Percentiles rank a stretch among this genome's conserved stretches.
These are phyloP conservation scores for Magnusiomyces sp. DNA, from an alignment of 1,139 yeast genomes.

Conservation along the genomic window DNA sequence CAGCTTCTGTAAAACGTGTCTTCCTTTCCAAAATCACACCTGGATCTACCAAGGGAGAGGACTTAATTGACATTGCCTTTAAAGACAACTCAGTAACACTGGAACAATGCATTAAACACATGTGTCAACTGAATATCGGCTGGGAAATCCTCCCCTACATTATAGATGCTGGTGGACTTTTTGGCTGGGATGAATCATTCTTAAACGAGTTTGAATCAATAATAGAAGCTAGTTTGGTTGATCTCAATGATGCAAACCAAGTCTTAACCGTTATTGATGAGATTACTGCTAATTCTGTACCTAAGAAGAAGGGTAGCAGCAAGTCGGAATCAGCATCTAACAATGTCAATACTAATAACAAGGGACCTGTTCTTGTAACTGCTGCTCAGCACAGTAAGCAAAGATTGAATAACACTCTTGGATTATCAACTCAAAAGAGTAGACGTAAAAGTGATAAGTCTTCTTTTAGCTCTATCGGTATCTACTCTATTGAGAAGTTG, in stretches of 20 bases:
- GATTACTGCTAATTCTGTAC: slow-evolving; percentile 5
- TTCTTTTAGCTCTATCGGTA: too few relatives aligned
- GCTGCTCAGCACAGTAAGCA: slow-evolving; percentile 5
- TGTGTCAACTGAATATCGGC: slow-evolving; percentile 41
- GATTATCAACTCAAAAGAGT: neutral
- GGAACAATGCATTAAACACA: slow-evolving; percentile 29
- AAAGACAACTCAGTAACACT: slow-evolving; percentile 11
- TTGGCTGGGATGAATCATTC: slow-evolving; percentile 49
- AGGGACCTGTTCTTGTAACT: slow-evolving; percentile 1
- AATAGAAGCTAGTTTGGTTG: slow-evolving; percentile 42
- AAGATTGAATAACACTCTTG: neutral
- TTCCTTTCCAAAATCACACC: slow-evolving; percentile 8
- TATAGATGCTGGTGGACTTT: slow-evolving; percentile 66
- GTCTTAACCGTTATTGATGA: slow-evolving; percentile 51
- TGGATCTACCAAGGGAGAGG: neutral
- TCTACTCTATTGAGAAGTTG: neutral
- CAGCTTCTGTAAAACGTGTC: slow-evolving; percentile 20
- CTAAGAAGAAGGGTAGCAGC: neutral
- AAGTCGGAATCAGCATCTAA: neutral
- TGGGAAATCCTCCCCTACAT: slow-evolving; percentile 55
- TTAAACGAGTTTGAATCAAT: slow-evolving; percentile 38
- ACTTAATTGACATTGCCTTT: neutral
- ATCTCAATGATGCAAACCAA: slow-evolving; percentile 44
- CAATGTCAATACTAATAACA: neutral
- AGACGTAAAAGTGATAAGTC: neutral